Base-by-base conservation (phyloP, 129 eudicot genomes). In the Logfia minima region DNA sequence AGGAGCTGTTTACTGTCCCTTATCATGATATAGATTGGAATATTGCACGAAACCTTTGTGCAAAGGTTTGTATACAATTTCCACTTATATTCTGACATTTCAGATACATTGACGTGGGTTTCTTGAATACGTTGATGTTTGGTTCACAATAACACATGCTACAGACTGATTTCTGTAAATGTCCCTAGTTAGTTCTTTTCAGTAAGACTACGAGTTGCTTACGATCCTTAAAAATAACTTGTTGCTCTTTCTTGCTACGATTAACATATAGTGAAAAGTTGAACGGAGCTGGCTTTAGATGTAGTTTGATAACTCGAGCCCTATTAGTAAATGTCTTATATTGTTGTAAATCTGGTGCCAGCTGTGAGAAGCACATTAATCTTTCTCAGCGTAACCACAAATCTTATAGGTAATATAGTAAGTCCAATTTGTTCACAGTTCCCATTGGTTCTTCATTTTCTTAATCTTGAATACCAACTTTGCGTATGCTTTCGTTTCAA, bases 21-120 rank as follows among this genome's bases (percentile, higher is more conserved):
- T 93, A 93, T 77, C 96, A 90, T 74, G 91, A 93, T 62, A 82
- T 93, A 82, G 88, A 93, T 76, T 93, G 98, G 98, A 77, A 90
- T 76, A 73, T 23, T 56, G 97, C 98, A n/a, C 91, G 97, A 74
- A 93, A 89, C 78, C 87, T 85, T 66, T 93, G 98, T 84, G 96
- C 97, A 26, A 90, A 93, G 98, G 98, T 93, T 21, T 55, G 87
- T 74, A 67, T 75, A 41, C 58, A 29, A 63, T 18, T 26, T 78
- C 76, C 45, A 59, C 39, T 61, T 4, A n/a, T 66, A 14, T 32
- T 28, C 26, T 43, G 28, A 21, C 66, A 66, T 76, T 71, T 70
- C 72, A 71, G n/a, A 45, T 79, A 29, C 70, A 60, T 77, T 18
- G 14, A 45, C 43, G 9, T 31, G n/a, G 69, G 62, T 78, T 69